A percentile compares a stretch with the other conserved stretches of the same genome.
These are phyloP conservation scores for Lepiota brunneoincarnata DNA, from an alignment of 768 basidiomycete species.

Conservation along the genomic window DNA sequence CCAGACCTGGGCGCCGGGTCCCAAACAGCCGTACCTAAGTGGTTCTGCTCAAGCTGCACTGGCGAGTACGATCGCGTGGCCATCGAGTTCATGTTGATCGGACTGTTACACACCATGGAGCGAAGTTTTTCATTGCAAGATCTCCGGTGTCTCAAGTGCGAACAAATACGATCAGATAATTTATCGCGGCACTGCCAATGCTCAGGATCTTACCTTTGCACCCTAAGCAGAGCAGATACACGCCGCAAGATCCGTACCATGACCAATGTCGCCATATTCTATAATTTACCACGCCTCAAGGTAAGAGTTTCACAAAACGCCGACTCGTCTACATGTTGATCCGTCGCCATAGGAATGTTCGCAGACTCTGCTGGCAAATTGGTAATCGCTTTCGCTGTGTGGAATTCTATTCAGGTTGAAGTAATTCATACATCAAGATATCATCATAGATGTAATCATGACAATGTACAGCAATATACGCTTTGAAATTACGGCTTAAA, in stretches of 20 bases:
- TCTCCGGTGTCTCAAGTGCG: conserved; percentile 83
- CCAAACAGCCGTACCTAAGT: conserved; percentile 49
- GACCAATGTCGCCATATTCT: conserved; percentile 76
- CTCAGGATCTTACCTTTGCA: conserved; percentile 80
- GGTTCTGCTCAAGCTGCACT: conserved; percentile 71
- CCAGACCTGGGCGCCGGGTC: conserved; percentile 70
- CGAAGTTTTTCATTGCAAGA: conserved; percentile 86
- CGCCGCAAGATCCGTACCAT: conserved; percentile 75
- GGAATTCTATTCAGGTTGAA: conserved; percentile 1
- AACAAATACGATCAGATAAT: conserved; percentile 88
- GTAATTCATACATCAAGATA: not conserved
- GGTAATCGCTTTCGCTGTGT: conserved; percentile 25
- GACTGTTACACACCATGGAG: conserved; percentile 68
- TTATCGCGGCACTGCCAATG: conserved; percentile 83
- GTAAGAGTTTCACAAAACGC: conserved; percentile 32
- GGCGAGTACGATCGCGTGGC: conserved; percentile 86
- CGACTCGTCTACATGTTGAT: not conserved
- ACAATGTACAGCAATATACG: too few species aligned
- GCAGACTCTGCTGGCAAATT: conserved; percentile 39
- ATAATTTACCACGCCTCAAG: conserved; percentile 66
- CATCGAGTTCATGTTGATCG: conserved; percentile 86
- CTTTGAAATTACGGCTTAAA: not conserved
- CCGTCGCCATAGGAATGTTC: conserved; percentile 39
- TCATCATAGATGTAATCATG: conserved; percentile 6
- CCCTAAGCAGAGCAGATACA: conserved; percentile 68